Conservation (phyloP, 2,329 filamentous ascomycete species). For the Cytospora leucostoma region DNA sequence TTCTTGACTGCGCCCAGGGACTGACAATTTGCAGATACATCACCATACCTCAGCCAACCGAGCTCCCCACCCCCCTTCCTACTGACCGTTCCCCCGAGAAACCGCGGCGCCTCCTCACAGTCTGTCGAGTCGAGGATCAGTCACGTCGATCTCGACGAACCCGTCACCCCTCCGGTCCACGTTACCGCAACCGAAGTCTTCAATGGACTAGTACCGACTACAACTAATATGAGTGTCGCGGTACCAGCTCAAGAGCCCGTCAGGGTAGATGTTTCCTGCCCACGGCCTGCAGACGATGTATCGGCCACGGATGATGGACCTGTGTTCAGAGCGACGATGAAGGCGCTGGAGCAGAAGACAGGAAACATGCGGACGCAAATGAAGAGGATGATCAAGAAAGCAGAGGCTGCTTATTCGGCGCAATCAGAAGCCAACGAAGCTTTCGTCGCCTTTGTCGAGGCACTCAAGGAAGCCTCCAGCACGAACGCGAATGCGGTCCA, state of each 20-base stretch:
- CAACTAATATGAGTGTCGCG: slow-evolving; percentile 9
- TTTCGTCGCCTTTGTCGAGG: slow-evolving; percentile 78
- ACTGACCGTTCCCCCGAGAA: slow-evolving; percentile 70
- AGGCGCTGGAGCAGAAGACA: slow-evolving; percentile 93
- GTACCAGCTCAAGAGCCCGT: slow-evolving; percentile 52
- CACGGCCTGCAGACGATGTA: slow-evolving; percentile 82
- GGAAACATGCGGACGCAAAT: slow-evolving; percentile 91
- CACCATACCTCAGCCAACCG: slow-evolving; percentile 54
- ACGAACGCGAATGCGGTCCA: slow-evolving; percentile 97
- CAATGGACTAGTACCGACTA: slow-evolving; percentile 22
- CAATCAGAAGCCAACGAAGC: slow-evolving; percentile 86
- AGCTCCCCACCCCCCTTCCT: slow-evolving; percentile 72
- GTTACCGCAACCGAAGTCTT: slow-evolving; percentile 40
- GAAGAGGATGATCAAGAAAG: slow-evolving; percentile 93
- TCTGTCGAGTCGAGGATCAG: slow-evolving; percentile 83
- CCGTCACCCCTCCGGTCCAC: slow-evolving; percentile 52
- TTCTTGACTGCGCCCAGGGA: slow-evolving; percentile 24
- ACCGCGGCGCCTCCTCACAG: slow-evolving; percentile 82
- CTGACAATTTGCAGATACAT: slow-evolving; percentile 43
- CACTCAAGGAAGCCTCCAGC: slow-evolving; percentile 80
- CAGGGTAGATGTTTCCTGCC: slow-evolving; percentile 85
- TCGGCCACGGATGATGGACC: slow-evolving; percentile 88
- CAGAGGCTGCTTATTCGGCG: slow-evolving; percentile 81
- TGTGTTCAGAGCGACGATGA: slow-evolving; percentile 94
- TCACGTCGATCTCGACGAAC: slow-evolving; percentile 66